Base-by-base conservation (phyloP, 2,329 filamentous ascomycete species). In the Ophiocordyceps camponoti-floridani region DNA sequence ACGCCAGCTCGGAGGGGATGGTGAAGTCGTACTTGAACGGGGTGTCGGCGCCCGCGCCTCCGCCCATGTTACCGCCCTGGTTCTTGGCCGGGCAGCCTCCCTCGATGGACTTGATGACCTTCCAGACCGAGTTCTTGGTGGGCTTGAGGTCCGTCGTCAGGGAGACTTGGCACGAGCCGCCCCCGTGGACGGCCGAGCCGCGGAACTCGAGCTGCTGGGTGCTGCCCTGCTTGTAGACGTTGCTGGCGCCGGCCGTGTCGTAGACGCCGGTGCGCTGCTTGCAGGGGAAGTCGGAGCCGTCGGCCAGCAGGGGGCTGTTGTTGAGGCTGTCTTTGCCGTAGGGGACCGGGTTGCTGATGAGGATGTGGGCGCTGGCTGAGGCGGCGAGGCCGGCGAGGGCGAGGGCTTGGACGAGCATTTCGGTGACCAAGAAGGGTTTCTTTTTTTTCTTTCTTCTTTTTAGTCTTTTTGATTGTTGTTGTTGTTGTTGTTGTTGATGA, bases 111-210 rank as follows among this genome's bases (percentile, higher is more conserved):
- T 91, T 78, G 60, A 98, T 88, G 49, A 95, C 89, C 60, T 88
- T 87, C 79, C 82, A 98, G 19, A 73, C 70, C 0, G 76, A 81
- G 51, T 73, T 60, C 51, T 73, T 74, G 26, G 74, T 79, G 1
- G 87, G 79, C 12, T 70, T 64, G 11, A 70, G 66, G 52, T 95
- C 89, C 16, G 83, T 86, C 0, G 88, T 91, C 53, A 98, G 66
- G 9, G 81, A 82, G 46, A 96, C 65, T 55, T 98, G 91, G 66
- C 91, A 96, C 0, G 85, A 93, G 0, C 91, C 91, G 45, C 91
- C 91, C 16, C 88, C 88, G 53, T 98, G 91, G 0, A 80, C 77
- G 3, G 87, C 88, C 43, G 70, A 66, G 33, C 87, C 88, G 0
- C 64, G 64, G 61, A 94, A 84, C 0, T 63, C 60, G 1, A 95